These are phyloP conservation scores for Mycena rebaudengoi DNA, from an alignment of 768 basidiomycete species.

Conservation along the genomic window DNA sequence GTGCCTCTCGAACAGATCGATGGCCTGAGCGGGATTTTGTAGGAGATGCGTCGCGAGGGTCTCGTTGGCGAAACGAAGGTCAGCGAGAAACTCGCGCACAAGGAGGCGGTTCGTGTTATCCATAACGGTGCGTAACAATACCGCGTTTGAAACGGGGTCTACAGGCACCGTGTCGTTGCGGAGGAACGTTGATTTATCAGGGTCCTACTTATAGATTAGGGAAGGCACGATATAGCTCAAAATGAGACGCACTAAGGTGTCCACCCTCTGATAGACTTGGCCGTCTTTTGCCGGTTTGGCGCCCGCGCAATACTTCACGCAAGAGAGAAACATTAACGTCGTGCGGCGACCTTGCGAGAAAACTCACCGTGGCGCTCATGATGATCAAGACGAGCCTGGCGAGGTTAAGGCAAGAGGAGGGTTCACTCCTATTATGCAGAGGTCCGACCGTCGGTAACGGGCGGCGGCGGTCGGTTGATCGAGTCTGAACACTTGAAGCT, in stretches of 20 bases:
- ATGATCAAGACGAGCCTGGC: neutral
- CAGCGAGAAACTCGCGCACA: neutral
- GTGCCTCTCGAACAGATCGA: too few relatives aligned
- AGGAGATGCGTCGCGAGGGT: neutral
- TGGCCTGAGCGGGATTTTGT: neutral
- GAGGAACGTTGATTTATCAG: neutral
- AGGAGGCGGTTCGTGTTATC: too few relatives aligned
- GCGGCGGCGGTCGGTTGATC: too few relatives aligned
- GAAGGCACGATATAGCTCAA: neutral
- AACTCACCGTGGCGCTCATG: neutral
- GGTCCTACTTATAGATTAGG: neutral
- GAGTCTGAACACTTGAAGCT: too few relatives aligned
- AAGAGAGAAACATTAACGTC: neutral
- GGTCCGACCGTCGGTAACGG: too few relatives aligned
- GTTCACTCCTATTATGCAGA: neutral
- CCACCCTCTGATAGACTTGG: neutral
- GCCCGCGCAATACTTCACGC: neutral
- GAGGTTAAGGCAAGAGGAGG: neutral
- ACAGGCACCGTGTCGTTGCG: neutral
- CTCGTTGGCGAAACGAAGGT: neutral
- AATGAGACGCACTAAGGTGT: neutral
- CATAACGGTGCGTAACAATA: too few relatives aligned
- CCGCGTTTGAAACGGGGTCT: too few relatives aligned
- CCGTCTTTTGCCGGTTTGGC: neutral
- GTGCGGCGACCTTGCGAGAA: neutral